Evolutionary conservation across 345 rosid species (phyloP), one percentile per base, ranked within the genome.

Genomic region (Lumnitzera littorea): DNA sequence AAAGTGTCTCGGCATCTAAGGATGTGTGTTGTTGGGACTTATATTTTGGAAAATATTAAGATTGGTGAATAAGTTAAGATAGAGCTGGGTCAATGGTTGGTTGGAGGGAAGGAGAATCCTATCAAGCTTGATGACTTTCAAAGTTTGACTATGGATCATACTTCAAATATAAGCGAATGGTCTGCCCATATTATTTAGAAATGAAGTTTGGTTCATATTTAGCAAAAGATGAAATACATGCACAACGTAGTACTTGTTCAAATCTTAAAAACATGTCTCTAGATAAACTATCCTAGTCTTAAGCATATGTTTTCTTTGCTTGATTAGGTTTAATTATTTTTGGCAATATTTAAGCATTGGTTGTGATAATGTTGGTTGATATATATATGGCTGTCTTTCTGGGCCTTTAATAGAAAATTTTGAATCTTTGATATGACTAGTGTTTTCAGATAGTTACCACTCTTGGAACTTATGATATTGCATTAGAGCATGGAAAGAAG

Each of bases 1-100:
- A 92, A 92, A 73, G 74, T 50, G 60, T 72, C 71, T 12, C 72
- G 96, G 67, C 98, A 92, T 41, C 96, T 96, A 0, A 92, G 89
- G 81, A 89, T 89, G 14, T 96, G 96, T 52, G 98, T 96, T 55
- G 96, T 96, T 0, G 96, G 94, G 72, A 87, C 91, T 25, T 89
- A 96, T 72, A 85, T 92, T 48, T 69, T 92, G 83, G 98, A 94
- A 56, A 87, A 84, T 20, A 20, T 20, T 51, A 82, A 61, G 58
- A 84, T 92, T 58, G 96, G 98, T n/a, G 94, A 87, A 15, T 96
- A 96, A 24, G 96, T 94, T 4, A 92, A 89, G 75, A 85, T 92
- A 49, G 98, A 13, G 96, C 96, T 92, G 82, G 20, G 20, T 20
- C 20, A 20, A 20, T 20, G 20, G 0, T 20, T 20, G 20, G 43